These are phyloP conservation scores for Rhizophora mangle DNA, from an alignment of 345 rosid species.

Conservation along the genomic window DNA sequence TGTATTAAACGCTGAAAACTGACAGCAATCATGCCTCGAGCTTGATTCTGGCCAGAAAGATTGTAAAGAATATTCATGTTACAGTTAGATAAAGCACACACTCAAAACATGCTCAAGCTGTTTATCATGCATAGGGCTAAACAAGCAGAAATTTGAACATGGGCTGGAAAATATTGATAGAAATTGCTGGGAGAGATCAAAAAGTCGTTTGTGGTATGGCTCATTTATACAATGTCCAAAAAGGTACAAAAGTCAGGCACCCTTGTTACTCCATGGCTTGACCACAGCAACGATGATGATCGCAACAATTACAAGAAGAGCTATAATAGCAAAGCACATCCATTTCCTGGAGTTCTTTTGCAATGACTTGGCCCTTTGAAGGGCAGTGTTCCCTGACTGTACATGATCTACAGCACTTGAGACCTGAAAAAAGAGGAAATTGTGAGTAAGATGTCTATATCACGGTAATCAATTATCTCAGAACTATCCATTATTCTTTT, in stretches of 20 bases:
- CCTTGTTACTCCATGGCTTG: conserved; percentile 73
- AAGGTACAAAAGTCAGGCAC: conserved; percentile 45
- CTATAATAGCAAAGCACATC: conserved; percentile 46
- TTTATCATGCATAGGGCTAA: background rate
- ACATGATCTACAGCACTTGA: conserved; percentile 78
- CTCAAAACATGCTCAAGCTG: background rate
- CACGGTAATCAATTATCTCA: background rate
- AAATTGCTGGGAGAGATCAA: conserved; percentile 12
- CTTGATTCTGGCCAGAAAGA: too few species aligned
- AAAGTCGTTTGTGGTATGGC: conserved; percentile 11
- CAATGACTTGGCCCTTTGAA: conserved; percentile 63
- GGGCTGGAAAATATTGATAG: conserved; percentile 9
- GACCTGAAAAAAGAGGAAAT: background rate
- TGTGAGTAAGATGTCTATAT: background rate
- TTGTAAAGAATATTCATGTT: too few species aligned
- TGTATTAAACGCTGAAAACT: too few species aligned
- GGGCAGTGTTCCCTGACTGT: conserved; percentile 66
- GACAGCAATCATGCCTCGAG: too few species aligned
- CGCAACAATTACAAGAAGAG: conserved; percentile 68
- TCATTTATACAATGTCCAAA: conserved; percentile 27
- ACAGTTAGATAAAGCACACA: too few species aligned
- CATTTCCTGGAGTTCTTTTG: conserved; percentile 86
- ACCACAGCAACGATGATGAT: conserved; percentile 61
- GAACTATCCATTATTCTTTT: background rate
- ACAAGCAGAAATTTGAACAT: background rate